Evolutionary conservation across 805 yeast species (phyloP), one percentile per base, ranked within the genome.

Genomic region (Jamesozyma gamospora): DNA sequence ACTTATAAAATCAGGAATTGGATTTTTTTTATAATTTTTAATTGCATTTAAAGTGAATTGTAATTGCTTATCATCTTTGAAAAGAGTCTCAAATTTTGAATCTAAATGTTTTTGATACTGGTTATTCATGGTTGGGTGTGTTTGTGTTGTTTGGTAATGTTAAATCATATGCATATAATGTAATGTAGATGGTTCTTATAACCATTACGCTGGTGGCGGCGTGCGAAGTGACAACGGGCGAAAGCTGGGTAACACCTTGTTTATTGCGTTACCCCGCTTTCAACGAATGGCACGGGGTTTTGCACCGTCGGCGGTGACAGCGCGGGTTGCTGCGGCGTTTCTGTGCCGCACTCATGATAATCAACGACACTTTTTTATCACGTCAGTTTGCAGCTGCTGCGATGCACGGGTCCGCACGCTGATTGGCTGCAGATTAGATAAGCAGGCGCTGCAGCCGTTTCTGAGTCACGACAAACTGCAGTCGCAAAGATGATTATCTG

Each of bases 31-130:
- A 30, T 50, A 50, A 26, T 43, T 42, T 24, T 31, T 33, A 27
- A 46, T 40, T 9, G 53, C 52, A 16, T 41, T 40, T 18, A 24
- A 28, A 11, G 53, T 48, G 27, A 37, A 48, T 34, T 46, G 42
- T 21, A 50, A 8, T 27, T 48, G 52, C 32, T 37, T 43, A 27
- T 50, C 53, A 11, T 28, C 6, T 19, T 32, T 14, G 7, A 34
- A 10, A n/a, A 37, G 17, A 18, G 24, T 18, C 4, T 31, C 14
- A 15, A 29, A 29, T 8, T 14, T 4, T 16, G 4, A 7, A 17
- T 29, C 32, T 29, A 29, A n/a, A 16, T 11, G 18, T 7, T 14
- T 28, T 6, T 28, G 30, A 6, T 5, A 13, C 7, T 28, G 11
- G 30, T 7, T 28, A 11, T 28, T 12, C 12, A 9, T 26, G 28